phyloP scores from a whole-genome alignment of 1,284 basidiomycete genomes.

The Hortiboletus rubellus region DNA sequence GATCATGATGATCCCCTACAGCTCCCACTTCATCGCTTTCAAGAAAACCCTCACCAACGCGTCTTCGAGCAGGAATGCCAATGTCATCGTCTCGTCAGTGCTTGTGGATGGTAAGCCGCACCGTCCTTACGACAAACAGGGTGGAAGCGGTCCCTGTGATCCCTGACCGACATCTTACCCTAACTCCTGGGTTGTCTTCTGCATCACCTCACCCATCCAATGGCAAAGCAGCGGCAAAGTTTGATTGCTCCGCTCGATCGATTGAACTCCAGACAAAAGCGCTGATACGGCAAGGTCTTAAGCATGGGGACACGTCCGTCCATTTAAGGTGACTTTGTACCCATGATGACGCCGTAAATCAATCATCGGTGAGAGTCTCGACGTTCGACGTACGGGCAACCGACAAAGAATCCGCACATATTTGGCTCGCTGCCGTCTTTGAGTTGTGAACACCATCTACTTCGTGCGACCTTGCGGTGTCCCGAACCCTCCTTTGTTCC shows the following conservation, averaged over 20 bases:
- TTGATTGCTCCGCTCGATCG: background rate
- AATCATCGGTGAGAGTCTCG: conserved; percentile 8
- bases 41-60: background rate
- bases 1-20: background rate
- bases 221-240: background rate
- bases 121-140: background rate
- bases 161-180: conserved; percentile 12
- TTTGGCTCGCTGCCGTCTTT: conserved; percentile 11
- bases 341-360: conserved; percentile 19
- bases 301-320: conserved; percentile 17
- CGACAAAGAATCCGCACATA: conserved; percentile 15
- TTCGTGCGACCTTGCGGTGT: conserved; percentile 4
- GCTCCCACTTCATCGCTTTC: conserved; percentile 3
- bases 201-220: conserved; percentile 4
- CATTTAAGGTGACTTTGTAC: conserved; percentile 9
- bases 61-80: background rate
- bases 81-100: background rate
- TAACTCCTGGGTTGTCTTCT: conserved; percentile 16
- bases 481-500: background rate
- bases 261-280: background rate
- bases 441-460: background rate
- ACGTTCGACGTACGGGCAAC: conserved; percentile 2
- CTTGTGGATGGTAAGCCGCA: background rate
- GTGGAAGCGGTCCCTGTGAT: background rate
- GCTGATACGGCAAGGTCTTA: background rate